phyloP scores from a whole-genome alignment of 805 yeast species.

The Saccharomycopsis vini region DNA sequence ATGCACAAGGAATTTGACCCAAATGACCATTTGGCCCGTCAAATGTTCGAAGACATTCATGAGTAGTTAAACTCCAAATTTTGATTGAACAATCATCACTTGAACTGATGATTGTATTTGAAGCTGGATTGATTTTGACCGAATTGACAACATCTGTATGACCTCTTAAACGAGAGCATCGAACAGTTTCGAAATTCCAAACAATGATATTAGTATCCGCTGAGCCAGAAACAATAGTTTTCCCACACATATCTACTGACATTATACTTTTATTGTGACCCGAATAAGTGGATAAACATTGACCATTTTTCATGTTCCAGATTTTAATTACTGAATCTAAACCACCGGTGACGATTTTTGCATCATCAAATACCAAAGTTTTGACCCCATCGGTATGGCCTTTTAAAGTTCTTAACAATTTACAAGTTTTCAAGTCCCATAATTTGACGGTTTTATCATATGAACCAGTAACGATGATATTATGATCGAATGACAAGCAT shows the following conservation, averaged over 20 bases:
- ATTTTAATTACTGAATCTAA: conserved; percentile 86
- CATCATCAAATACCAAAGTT: conserved; percentile 76
- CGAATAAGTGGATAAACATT: conserved; percentile 85
- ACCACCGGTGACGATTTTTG: conserved; percentile 86
- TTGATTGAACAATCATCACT: conserved; percentile 88
- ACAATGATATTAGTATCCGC: conserved; percentile 89
- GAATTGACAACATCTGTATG: conserved; percentile 89
- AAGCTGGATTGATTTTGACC: conserved; percentile 74
- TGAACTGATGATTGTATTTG: conserved; percentile 75
- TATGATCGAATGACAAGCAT: conserved; percentile 75
- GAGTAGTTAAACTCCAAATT: conserved; percentile 87
- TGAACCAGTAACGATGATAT: conserved; percentile 80
- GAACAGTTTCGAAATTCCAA: conserved; percentile 92
- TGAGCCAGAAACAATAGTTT: conserved; percentile 84
- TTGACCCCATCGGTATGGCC: conserved; percentile 91
- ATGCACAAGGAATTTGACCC: conserved; percentile 88
- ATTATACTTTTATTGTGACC: conserved; percentile 87
- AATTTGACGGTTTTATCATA: conserved; percentile 83
- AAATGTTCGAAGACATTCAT: conserved; percentile 70
- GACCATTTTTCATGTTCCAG: conserved; percentile 94
- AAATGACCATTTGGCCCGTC: conserved; percentile 82
- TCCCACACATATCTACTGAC: conserved; percentile 66
- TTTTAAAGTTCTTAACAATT: conserved; percentile 56
- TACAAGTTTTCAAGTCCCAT: conserved; percentile 65
- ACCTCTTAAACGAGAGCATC: conserved; percentile 88